phyloP scores from a whole-genome alignment of 2,329 filamentous ascomycete species.

The Beauveria caledonica region DNA sequence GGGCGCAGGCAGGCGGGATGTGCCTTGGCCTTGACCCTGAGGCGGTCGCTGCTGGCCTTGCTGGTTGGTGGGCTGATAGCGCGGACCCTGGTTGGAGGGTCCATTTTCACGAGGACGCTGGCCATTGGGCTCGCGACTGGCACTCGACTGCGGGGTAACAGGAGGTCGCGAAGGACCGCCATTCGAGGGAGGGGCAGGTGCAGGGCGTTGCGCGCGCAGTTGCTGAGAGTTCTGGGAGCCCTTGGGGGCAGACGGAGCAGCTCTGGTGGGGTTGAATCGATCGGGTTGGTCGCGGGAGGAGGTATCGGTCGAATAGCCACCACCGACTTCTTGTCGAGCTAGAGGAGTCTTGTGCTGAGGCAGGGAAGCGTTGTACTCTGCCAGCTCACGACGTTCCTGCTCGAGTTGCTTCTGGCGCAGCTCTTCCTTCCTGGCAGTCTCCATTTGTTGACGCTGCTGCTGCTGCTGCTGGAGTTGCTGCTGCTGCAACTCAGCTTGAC shows the following conservation, averaged over 20 bases:
- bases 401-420: constrained; percentile 49
- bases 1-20: constrained; percentile 45
- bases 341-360: constrained; percentile 72
- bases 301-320: constrained; percentile 20
- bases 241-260: constrained; percentile 73
- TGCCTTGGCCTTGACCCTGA: constrained; percentile 31
- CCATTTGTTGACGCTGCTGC: constrained; percentile 50
- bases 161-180: constrained; percentile 36
- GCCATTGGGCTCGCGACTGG: constrained; percentile 31
- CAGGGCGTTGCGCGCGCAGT: constrained; percentile 67
- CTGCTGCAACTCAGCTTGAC: constrained; percentile 35
- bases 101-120: constrained; percentile 42
- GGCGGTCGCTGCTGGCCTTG: constrained; percentile 41
- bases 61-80: constrained; percentile 48
- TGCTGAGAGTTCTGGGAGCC: constrained; percentile 43
- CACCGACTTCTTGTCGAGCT: constrained; percentile 84
- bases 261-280: constrained; percentile 78
- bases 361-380: constrained; percentile 82
- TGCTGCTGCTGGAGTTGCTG: constrained; percentile 41
- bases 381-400: constrained; percentile 67
- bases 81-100: constrained; percentile 39
- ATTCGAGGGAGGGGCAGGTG: constrained; percentile 58
- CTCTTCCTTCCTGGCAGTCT: constrained; percentile 45
- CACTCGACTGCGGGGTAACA: constrained; percentile 41
- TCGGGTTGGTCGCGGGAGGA: constrained; percentile 37